Conservation (phyloP, 2,329 filamentous ascomycete species). For the Apiospora koreana region DNA sequence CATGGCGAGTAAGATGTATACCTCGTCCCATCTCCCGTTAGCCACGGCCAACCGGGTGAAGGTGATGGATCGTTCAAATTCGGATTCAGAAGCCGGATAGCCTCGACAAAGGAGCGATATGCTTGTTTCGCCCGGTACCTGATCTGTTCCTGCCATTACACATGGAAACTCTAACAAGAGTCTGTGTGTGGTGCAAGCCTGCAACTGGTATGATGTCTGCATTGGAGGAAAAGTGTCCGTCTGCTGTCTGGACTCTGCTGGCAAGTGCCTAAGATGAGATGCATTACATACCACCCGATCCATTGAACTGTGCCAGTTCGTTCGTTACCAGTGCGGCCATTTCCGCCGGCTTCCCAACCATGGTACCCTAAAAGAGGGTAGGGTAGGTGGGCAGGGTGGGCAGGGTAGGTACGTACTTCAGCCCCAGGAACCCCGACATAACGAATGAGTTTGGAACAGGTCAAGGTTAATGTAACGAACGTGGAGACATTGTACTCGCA, state of each 20-base stretch:
- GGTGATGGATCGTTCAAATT: background rate
- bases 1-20: background rate
- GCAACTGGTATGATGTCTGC: background rate
- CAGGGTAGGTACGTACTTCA: conserved; percentile 1
- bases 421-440: conserved; percentile 9
- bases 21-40: background rate
- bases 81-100: background rate
- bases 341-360: conserved; percentile 2
- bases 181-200: background rate
- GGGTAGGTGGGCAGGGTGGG: no score
- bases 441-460: conserved; percentile 8
- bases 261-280: conserved; percentile 8
- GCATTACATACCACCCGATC: background rate
- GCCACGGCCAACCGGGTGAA: background rate
- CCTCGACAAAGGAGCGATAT: conserved; percentile 12
- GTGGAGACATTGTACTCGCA: conserved; percentile 5
- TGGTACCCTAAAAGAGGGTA: background rate
- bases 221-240: background rate
- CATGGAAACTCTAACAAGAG: conserved; percentile 1
- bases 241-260: background rate
- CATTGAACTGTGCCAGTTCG: conserved; percentile 2
- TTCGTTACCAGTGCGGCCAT: conserved; percentile 8
- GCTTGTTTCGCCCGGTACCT: conserved; percentile 9
- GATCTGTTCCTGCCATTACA: conserved; percentile 4
- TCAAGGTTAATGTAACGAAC: conserved; percentile 10